Base-by-base conservation (phyloP, 345 rosid species). In the Gossypium turneri region DNA sequence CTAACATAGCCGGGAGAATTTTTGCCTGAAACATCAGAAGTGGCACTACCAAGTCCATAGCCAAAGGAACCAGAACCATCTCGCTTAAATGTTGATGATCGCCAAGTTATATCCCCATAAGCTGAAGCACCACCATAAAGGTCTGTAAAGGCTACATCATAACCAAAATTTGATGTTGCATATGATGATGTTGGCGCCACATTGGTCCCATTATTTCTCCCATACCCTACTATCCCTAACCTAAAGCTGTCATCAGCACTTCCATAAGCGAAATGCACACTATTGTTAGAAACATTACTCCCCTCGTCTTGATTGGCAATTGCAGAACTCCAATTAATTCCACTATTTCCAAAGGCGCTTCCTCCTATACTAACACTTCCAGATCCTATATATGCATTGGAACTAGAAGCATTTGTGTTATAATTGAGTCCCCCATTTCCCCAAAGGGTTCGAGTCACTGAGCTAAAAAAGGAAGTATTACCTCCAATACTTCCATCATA, bases 401-500 rank as follows among this genome's bases (percentile, higher is more conserved):
- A 83, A 77, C 75, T 84, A 45, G 83, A 62, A 74, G 86, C 73
- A 79, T 70, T 85, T 53, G 83, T 67, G 74, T 76, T 84, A 75
- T 81, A 82, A 74, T 82, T 59, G 63, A 59, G 63, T 16, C 63
- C 63, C 29, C 62, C 62, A 22, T 57, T 57, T 57, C 63, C 41
- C 96, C 90, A 90, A 84, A 90, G 69, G 69, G 89, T 90, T 73
- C 89, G 81, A 20, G 88, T 82, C 45, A 73, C 85, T 4, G 92
- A 86, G 77, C 95, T 90, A 86, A 90, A 90, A 78, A 90, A 87
- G 20, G 96, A 90, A 75, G 83, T 71, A 77, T 77, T 90, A 52
- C 93, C 90, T 71, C 89, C 90, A 77, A 79, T 90, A 56, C 89
- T 88, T 62, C 87, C 91, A 68, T 85, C 90, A 67, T 84, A 87